Conservation (phyloP, 2,329 filamentous ascomycete genomes). For the Biscogniauxia marginata region DNA sequence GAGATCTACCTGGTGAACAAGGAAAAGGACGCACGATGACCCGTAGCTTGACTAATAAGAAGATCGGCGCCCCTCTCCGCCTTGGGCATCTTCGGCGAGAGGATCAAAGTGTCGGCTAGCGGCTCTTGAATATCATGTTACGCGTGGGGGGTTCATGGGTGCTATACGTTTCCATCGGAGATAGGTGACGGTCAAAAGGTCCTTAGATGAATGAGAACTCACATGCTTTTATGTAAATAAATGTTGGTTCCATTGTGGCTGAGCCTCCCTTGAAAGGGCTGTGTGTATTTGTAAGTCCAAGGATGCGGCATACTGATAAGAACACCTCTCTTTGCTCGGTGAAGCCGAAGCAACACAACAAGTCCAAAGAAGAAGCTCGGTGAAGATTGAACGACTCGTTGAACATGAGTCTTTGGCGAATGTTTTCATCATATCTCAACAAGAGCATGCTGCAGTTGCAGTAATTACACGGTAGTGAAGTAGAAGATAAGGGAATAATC, state of each 20-base stretch:
- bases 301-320: conserved; percentile 16
- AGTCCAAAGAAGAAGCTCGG: background rate
- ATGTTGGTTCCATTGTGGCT: conserved; percentile 18
- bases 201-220: conserved; percentile 5
- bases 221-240: conserved; percentile 16
- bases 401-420: background rate
- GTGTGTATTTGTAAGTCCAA: conserved; percentile 12
- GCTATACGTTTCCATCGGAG: background rate
- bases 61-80: background rate
- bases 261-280: conserved; percentile 9
- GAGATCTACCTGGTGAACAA: background rate
- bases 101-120: too few relatives aligned
- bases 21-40: background rate
- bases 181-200: conserved; percentile 14
- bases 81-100: too few relatives aligned
- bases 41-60: background rate
- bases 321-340: conserved; percentile 17
- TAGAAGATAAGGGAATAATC: background rate
- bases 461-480: background rate
- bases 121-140: background rate
- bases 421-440: background rate
- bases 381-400: background rate
- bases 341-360: conserved; percentile 20
- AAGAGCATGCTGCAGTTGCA: too few relatives aligned
- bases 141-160: background rate